Evolutionary conservation across 306 rosid species (phyloP).

Genomic region (Oemleria cerasiformis): DNA sequence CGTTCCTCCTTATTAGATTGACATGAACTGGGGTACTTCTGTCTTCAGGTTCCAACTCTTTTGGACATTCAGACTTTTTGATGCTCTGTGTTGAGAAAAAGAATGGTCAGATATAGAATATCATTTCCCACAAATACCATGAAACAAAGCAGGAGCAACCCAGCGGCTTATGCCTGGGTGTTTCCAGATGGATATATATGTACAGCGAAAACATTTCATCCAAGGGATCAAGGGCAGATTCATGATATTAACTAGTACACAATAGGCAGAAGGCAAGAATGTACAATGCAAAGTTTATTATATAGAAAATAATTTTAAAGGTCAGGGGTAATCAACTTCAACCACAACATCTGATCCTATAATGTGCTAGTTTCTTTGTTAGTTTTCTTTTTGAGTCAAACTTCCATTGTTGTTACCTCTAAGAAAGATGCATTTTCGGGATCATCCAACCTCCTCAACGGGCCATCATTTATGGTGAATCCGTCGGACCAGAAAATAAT

Average conservation of each 20-base stretch:
- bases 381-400: constrained; percentile 5
- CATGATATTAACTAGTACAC: not conserved
- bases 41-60: constrained; percentile 87
- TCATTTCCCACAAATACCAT: not conserved
- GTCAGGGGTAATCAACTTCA: not conserved
- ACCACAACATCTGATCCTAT: not conserved
- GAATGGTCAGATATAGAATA: constrained; percentile 12
- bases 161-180: not conserved
- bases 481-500: constrained; percentile 92
- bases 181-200: not conserved
- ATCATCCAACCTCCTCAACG: constrained; percentile 92
- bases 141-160: constrained; percentile 10
- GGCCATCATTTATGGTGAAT: constrained; percentile 85
- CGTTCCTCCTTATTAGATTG: constrained; percentile 78
- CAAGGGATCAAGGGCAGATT: not conserved
- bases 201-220: not conserved
- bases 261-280: not conserved
- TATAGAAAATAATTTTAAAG: not conserved
- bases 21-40: constrained; percentile 78
- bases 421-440: constrained; percentile 90
- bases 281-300: not conserved
- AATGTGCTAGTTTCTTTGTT: not conserved
- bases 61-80: constrained; percentile 86
- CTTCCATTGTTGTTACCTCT: constrained; percentile 51
- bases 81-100: constrained; percentile 65